Evolutionary conservation across 1,139 yeast species (phyloP).

Genomic region (Pichia sp.): DNA sequence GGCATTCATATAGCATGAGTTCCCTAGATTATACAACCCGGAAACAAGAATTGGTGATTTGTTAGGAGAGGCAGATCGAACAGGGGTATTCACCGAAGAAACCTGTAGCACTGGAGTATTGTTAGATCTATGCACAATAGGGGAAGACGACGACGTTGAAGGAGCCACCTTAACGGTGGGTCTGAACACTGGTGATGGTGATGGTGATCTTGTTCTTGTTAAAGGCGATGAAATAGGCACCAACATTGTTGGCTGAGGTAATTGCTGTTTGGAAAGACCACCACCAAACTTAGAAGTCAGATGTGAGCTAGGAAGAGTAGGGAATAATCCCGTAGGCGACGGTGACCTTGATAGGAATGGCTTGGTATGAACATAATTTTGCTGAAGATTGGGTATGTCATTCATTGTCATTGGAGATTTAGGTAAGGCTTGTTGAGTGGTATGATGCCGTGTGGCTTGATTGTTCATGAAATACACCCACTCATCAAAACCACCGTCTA

Average conservation of each 20-base stretch:
- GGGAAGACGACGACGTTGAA: not conserved
- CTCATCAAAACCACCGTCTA: slow-evolving; percentile 50
- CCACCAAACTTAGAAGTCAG: not conserved
- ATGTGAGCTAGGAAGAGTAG: not conserved
- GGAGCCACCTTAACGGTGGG: not conserved
- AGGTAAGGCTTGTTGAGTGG: not conserved
- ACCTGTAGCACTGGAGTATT: slow-evolving; percentile 1
- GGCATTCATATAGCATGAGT: slow-evolving; percentile 70
- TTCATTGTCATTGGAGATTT: not conserved
- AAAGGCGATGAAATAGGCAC: not conserved
- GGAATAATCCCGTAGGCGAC: slow-evolving; percentile 4
- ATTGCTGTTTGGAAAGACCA: not conserved
- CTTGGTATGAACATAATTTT: slow-evolving; percentile 11
- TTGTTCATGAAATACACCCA: slow-evolving; percentile 38
- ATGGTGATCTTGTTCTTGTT: slow-evolving; percentile 6
- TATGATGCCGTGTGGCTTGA: slow-evolving; percentile 4
- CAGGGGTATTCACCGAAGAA: not conserved
- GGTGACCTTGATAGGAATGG: slow-evolving; percentile 14
- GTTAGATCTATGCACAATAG: not conserved
- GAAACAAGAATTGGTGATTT: slow-evolving; percentile 40
- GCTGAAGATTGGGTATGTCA: not conserved
- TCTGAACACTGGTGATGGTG: not conserved
- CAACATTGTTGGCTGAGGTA: not conserved
- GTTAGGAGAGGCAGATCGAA: not conserved
- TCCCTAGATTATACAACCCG: slow-evolving; percentile 65